Base-by-base conservation (phyloP, 2,329 filamentous ascomycete genomes). In the Myriangium duriaei region DNA sequence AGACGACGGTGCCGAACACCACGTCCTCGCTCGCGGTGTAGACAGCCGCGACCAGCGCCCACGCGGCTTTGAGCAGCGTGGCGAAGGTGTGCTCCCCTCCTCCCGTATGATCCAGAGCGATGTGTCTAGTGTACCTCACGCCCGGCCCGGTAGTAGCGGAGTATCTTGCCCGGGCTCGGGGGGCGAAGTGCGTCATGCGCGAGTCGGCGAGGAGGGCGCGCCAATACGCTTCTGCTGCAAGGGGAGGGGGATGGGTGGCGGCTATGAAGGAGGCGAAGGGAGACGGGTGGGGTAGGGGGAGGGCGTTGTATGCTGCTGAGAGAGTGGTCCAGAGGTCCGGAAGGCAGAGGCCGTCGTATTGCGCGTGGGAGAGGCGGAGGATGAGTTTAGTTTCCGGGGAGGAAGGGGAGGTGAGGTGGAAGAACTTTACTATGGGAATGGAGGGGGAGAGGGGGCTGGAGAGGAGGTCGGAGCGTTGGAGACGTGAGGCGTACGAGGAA, bases 301-400 rank as follows among this genome's bases (percentile, higher is more conserved):
- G 7, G 11, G 35, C 40, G 1, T 6, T 39, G 40, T 57, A 56
- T 5, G 71, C 61, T 0, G 65, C 62, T 7, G 62, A 49, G 2
- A 81, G 57, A 11, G 69, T 59, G 17, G 72, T 62, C 34, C 34
- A 36, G n/a, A 36, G n/a, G 10, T 7, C n/a, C 13, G 34, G 34
- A 3, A 36, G 11, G 15, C 34, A 36, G 65, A 47, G 66, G 72
- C 26, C 62, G 60, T 58, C 55, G 33, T 57, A 58, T 31, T 56
- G 54, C 4, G 51, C 52, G 37, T 58, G 55, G 14, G 53, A 54
- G 4, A 57, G 34, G 4, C 55, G 49, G 15, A 57, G 41, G 9
- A 53, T 40, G 10, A 58, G 44, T 9, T 43, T 45, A 40, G 49
- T 42, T 4, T 43, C 34, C 5, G 59, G 60, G 11, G 42, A 36